phyloP scores from a whole-genome alignment of 2,329 filamentous ascomycete genomes.

The Ophiostoma perfectum region DNA sequence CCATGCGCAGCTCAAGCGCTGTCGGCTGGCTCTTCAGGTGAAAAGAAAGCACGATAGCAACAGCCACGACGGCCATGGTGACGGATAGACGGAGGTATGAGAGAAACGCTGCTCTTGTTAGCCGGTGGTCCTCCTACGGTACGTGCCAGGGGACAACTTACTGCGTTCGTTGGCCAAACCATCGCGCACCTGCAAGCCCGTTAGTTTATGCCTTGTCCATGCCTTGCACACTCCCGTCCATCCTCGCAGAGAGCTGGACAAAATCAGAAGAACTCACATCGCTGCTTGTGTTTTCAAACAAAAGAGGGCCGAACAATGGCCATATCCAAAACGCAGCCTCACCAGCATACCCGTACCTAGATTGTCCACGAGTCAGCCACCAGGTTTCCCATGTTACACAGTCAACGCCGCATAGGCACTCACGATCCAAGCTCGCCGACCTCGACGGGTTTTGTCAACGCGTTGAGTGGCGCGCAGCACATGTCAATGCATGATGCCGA shows the following conservation, averaged over 20 bases:
- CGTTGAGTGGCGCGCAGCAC: constrained; percentile 39
- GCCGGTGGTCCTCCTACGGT: too few relatives aligned
- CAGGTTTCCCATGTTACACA: too few relatives aligned
- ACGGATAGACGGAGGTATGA: constrained; percentile 85
- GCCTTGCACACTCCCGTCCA: too few relatives aligned
- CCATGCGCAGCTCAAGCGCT: constrained; percentile 65
- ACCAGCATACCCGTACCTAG: constrained; percentile 27
- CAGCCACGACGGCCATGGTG: constrained; percentile 83
- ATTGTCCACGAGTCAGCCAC: neutral
- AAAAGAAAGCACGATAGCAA: constrained; percentile 90
- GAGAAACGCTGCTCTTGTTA: constrained; percentile 57
- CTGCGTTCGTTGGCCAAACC: constrained; percentile 76
- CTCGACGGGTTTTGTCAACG: constrained; percentile 41
- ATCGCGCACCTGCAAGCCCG: constrained; percentile 43
- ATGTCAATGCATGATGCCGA: neutral
- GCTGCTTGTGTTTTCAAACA: constrained; percentile 69
- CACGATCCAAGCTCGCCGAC: constrained; percentile 39
- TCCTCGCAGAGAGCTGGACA: neutral
- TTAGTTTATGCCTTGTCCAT: constrained; percentile 23
- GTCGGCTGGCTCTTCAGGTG: constrained; percentile 74
- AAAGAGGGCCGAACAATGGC: constrained; percentile 60
- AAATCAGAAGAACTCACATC: constrained; percentile 45
- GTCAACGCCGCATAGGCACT: constrained; percentile 11
- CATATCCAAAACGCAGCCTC: constrained; percentile 50
- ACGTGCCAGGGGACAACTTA: constrained; percentile 30